These are phyloP conservation scores for Neodidymelliopsis sp. DNA, from an alignment of 2,329 filamentous ascomycete species.

Conservation along the genomic window DNA sequence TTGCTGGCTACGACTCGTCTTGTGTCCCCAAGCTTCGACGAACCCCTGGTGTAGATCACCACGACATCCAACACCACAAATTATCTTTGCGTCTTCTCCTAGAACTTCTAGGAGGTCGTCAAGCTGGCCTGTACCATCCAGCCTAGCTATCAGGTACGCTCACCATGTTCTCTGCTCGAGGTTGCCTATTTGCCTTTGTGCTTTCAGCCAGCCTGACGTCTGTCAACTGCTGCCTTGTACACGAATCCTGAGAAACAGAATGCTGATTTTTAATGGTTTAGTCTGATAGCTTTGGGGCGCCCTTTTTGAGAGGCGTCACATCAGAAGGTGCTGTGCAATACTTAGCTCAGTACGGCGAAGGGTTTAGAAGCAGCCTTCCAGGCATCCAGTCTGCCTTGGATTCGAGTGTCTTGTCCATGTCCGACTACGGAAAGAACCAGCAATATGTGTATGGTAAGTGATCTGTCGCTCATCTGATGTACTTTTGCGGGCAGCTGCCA, in stretches of 20 bases:
- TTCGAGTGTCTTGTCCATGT: conserved; percentile 72
- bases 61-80: conserved; percentile 20
- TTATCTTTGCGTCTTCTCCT: conserved; percentile 5
- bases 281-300: conserved; percentile 45
- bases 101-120: conserved; percentile 36
- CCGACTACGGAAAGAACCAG: conserved; percentile 79
- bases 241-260: neutral
- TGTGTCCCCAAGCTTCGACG: conserved; percentile 18
- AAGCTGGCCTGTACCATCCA: conserved; percentile 48
- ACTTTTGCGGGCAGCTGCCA: conserved; percentile 45
- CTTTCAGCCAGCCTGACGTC: conserved; percentile 27
- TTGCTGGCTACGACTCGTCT: conserved; percentile 24
- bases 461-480: conserved; percentile 51
- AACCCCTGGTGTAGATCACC: conserved; percentile 6
- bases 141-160: conserved; percentile 48
- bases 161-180: conserved; percentile 20
- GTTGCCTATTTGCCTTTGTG: conserved; percentile 19
- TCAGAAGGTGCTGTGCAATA: conserved; percentile 27
- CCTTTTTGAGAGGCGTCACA: conserved; percentile 36
- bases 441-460: conserved; percentile 83
- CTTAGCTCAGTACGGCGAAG: conserved; percentile 42
- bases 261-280: conserved; percentile 11
- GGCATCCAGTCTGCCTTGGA: conserved; percentile 45
- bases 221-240: conserved; percentile 39
- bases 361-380: conserved; percentile 60